Conservation (phyloP, 257 asterid genomes). For the Linderniella brevidens region DNA sequence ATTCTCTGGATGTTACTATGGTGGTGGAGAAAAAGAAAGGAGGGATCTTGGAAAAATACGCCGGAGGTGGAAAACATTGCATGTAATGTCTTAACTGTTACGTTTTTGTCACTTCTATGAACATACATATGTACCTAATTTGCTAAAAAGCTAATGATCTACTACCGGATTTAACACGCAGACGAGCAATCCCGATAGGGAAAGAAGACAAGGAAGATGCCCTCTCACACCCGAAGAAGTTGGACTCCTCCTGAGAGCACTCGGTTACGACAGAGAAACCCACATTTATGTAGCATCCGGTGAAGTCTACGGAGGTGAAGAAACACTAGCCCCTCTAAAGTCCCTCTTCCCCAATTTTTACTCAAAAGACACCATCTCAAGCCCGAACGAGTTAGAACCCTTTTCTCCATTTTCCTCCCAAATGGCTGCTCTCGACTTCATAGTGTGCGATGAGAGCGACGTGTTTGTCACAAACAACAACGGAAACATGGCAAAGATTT, state of each 20-base stretch:
- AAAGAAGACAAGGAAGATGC: conserved; percentile 89
- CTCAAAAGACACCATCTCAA: conserved; percentile 68
- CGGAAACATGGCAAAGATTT: conserved; percentile 95
- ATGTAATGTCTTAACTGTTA: conserved; percentile 38
- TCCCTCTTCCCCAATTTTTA: conserved; percentile 84
- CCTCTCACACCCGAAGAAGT: conserved; percentile 97
- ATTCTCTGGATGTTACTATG: conserved; percentile 94
- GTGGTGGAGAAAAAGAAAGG: conserved; percentile 96
- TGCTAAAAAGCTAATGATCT: not conserved
- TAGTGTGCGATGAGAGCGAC: conserved; percentile 89
- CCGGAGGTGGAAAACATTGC: conserved; percentile 85
- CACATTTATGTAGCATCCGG: conserved; percentile 96
- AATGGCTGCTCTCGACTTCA: conserved; percentile 89
- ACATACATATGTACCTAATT: too few relatives aligned
- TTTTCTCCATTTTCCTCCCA: conserved; percentile 80
- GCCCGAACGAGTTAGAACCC: conserved; percentile 48
- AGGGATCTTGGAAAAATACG: conserved; percentile 68
- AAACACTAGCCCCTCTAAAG: conserved; percentile 70
- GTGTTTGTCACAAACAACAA: conserved; percentile 93
- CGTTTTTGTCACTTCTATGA: not conserved
- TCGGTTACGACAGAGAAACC: conserved; percentile 63
- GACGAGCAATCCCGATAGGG: conserved; percentile 72
- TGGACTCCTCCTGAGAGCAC: conserved; percentile 83
- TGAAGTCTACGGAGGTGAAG: conserved; percentile 90
- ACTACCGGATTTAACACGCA: conserved; percentile 20